Conservation (phyloP, 306 rosid genomes). For the Alnus glutinosa region DNA sequence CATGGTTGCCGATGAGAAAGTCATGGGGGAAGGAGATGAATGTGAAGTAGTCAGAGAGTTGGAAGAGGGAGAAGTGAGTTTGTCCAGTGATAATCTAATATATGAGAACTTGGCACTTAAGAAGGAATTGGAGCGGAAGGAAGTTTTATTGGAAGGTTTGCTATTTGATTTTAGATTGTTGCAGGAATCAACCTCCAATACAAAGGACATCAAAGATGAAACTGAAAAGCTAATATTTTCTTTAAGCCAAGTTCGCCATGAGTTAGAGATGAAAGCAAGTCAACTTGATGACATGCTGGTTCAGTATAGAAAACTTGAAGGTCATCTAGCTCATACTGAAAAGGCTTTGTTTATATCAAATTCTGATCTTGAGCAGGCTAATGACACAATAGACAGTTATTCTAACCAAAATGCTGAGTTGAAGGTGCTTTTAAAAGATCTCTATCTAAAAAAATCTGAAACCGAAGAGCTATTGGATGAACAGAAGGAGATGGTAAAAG, state of each 20-base stretch:
- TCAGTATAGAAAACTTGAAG: conserved; percentile 58
- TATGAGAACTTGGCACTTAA: conserved; percentile 60
- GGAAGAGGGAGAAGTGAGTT: conserved; percentile 39
- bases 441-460: conserved; percentile 54
- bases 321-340: conserved; percentile 55
- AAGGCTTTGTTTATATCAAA: conserved; percentile 57
- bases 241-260: conserved; percentile 61
- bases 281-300: conserved; percentile 59
- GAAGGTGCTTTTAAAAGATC: conserved; percentile 63
- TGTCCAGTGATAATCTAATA: conserved; percentile 36
- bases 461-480: conserved; percentile 69
- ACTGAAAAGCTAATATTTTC: conserved; percentile 61
- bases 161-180: conserved; percentile 83
- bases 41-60: conserved; percentile 28
- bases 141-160: conserved; percentile 76
- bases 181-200: conserved; percentile 87
- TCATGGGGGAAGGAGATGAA: conserved; percentile 29
- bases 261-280: conserved; percentile 62
- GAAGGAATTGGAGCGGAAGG: conserved; percentile 74
- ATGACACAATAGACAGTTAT: conserved; percentile 45
- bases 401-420: conserved; percentile 66
- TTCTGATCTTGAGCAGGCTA: conserved; percentile 65
- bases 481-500: conserved; percentile 67
- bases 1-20: conserved; percentile 22
- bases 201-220: conserved; percentile 72